These are phyloP conservation scores for Porodaedalea pini DNA, from an alignment of 1,284 basidiomycete genomes.

Conservation along the genomic window DNA sequence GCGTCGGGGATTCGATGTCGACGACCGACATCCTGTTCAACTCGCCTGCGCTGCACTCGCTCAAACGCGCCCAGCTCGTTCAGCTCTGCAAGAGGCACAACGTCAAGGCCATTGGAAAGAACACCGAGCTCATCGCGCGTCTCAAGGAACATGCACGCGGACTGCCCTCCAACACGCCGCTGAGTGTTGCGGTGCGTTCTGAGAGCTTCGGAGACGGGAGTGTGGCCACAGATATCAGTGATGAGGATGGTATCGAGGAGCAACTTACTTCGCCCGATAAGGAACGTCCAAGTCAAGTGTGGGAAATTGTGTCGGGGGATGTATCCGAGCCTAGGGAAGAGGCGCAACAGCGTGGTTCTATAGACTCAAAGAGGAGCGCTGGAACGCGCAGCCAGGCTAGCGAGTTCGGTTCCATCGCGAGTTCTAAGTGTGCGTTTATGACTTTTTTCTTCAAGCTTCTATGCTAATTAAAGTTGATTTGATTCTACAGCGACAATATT, in stretches of 20 bases:
- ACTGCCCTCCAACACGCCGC: slow-evolving; percentile 49
- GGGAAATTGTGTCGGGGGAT: slow-evolving; percentile 75
- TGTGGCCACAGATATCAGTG: slow-evolving; percentile 32
- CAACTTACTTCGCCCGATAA: slow-evolving; percentile 9
- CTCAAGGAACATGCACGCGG: slow-evolving; percentile 61
- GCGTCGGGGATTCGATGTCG: slow-evolving; percentile 38
- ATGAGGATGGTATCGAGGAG: slow-evolving; percentile 24
- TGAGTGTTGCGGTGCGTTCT: slow-evolving; percentile 44
- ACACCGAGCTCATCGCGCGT: slow-evolving; percentile 61
- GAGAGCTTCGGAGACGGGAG: slow-evolving; percentile 29
- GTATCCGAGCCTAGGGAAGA: slow-evolving; percentile 52
- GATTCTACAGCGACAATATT: slow-evolving; percentile 46
- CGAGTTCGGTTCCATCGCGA: slow-evolving; percentile 62
- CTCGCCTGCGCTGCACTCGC: slow-evolving; percentile 71
- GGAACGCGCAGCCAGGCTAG: slow-evolving; percentile 34
- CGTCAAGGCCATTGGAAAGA: slow-evolving; percentile 76
- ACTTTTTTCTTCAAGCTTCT: slow-evolving; percentile 20
- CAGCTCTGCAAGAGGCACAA: slow-evolving; percentile 77
- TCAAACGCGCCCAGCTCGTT: slow-evolving; percentile 76
- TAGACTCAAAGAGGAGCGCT: slow-evolving; percentile 43
- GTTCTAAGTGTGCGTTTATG: slow-evolving; percentile 54
- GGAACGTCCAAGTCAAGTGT: slow-evolving; percentile 63
- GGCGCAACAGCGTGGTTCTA: slow-evolving; percentile 46
- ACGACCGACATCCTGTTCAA: slow-evolving; percentile 77
- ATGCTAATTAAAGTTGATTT: slow-evolving; percentile 21